A percentile compares a stretch with the other conserved stretches of the same genome.
phyloP scores from a whole-genome alignment of 75 land plant genomes.

The Cupressus sempervirens region DNA sequence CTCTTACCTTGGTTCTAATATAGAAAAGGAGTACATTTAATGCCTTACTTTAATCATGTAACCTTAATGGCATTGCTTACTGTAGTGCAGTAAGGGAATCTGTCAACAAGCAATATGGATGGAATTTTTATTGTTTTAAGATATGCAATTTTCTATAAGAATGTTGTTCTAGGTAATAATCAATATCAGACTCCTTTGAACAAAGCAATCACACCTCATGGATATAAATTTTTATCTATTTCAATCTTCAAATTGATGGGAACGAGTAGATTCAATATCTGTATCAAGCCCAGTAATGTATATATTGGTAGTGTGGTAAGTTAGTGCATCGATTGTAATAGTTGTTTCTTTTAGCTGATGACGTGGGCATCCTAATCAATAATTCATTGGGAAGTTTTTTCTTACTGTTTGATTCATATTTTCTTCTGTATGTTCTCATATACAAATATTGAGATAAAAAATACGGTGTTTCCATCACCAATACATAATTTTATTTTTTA shows the following conservation, averaged over 20 bases:
- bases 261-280: not conserved
- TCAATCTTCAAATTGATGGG: not conserved
- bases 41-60: not conserved
- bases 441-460: too few relatives aligned
- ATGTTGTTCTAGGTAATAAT: not conserved
- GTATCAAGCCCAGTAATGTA: not conserved
- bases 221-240: not conserved
- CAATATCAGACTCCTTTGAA: not conserved
- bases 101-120: conserved; percentile 6
- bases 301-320: not conserved
- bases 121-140: not conserved
- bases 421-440: too few relatives aligned
- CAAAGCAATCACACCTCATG: not conserved
- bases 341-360: too few relatives aligned
- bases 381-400: too few relatives aligned
- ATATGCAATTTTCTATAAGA: not conserved
- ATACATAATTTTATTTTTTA: too few relatives aligned
- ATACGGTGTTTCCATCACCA: too few relatives aligned
- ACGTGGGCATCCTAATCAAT: too few relatives aligned
- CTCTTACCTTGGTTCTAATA: not conserved
- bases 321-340: too few relatives aligned
- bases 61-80: not conserved
- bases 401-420: too few relatives aligned
- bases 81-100: not conserved
- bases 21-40: not conserved